These are phyloP conservation scores for Serendipita sp. DNA, from an alignment of 768 basidiomycete genomes.

Conservation along the genomic window DNA sequence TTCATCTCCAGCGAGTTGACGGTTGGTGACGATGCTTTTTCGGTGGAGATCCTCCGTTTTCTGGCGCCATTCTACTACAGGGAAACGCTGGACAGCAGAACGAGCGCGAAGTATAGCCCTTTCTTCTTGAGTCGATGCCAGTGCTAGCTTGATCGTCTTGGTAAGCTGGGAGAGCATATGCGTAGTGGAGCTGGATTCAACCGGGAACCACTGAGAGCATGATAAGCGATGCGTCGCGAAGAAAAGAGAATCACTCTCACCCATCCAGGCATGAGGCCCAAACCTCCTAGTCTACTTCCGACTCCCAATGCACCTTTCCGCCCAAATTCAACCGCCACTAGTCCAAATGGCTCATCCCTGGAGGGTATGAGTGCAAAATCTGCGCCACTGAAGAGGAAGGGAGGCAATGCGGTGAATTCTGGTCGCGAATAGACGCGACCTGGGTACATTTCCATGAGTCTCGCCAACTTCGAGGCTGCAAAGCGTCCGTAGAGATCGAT, in stretches of 20 bases:
- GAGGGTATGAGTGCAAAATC: constrained; percentile 94
- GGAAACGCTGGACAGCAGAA: constrained; percentile 91
- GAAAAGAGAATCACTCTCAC: constrained; percentile 34
- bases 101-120: constrained; percentile 85
- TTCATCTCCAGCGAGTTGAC: constrained; percentile 47
- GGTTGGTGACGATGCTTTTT: constrained; percentile 61
- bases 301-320: constrained; percentile 93
- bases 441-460: constrained; percentile 90
- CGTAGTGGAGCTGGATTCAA: constrained; percentile 80
- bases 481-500: constrained; percentile 93
- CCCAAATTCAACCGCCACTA: constrained; percentile 93
- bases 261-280: constrained; percentile 97
- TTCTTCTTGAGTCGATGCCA: constrained; percentile 82
- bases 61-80: constrained; percentile 95
- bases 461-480: constrained; percentile 82
- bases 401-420: constrained; percentile 86
- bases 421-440: constrained; percentile 93
- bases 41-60: constrained; percentile 89
- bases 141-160: constrained; percentile 87
- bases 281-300: constrained; percentile 82
- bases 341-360: constrained; percentile 89
- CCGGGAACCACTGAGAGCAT: constrained; percentile 81
- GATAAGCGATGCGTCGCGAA: background rate
- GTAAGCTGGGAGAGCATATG: constrained; percentile 91
- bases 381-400: constrained; percentile 86